Evolutionary conservation across 148 eudicot genomes (phyloP), one percentile per base, ranked within the genome.

Genomic region (Heliosperma pusillum): DNA sequence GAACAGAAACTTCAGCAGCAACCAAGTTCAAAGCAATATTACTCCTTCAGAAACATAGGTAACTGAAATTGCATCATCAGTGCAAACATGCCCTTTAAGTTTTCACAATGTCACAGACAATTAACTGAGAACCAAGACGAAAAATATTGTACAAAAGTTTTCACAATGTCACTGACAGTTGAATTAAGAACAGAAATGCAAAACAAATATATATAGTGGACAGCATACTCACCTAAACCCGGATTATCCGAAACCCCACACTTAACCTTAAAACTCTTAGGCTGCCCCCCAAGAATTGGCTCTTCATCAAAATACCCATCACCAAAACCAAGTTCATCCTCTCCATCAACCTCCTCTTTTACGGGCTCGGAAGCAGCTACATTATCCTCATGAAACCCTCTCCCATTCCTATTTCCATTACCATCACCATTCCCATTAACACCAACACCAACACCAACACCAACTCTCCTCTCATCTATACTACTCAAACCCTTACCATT

Each of bases 181-280:
- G 21, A 30, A 65, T 33, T 30, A 7, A 42, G 71, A 50, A 25
- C 2, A 17, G 24, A 52, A 3, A 70, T 52, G 42, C 29, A 12
- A 12, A 45, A 22, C 11, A 66, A 27, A 45, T 53, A 19, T 50
- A 75, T 6, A 50, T 19, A 44, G 53, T 20, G 60, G 72, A 76
- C 30, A 69, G 20, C 33, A 75, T 63, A 87, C 97, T 83, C 78
- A 95, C 98, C 93, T 52, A 84, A 86, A 56, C 93, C 91, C 1
- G 97, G 93, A 78, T 85, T 86, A 36, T 95, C 97, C 71, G 79
- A 80, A 71, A 88, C 73, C 80, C 97, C 97, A 81, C 86, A 82
- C 65, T 88, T 83, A 81, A 95, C 80, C 76, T 70, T 74, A 36
- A 88, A 83, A 13, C 76, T 69, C 66, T 71, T 70, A 63, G 75